Base-by-base conservation (phyloP, 805 yeast genomes). In the Nakazawaea ambrosiae region DNA sequence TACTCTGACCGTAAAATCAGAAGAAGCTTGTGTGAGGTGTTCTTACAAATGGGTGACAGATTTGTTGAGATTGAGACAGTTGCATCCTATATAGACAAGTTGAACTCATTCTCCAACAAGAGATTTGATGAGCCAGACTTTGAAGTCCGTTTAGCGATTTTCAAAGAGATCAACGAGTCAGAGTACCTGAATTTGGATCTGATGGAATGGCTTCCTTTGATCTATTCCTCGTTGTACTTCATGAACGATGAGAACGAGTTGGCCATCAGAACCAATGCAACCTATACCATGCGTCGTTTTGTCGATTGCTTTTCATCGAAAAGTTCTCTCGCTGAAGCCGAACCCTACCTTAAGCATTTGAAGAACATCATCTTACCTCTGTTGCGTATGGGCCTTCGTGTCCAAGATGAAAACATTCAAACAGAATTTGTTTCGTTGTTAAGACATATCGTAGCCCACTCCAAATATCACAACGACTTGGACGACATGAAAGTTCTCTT, bases 191-290 rank as follows among this genome's bases (percentile, higher is more conserved):
- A 51, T 0, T 58, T 83, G 2, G 51, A 72, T 0, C 62, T 72
- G 1, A 30, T 57, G 3, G 86, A 86, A 48, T 92, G 97, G 97
- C 46, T 73, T 8, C 96, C 96, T 3, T 49, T 92, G 3, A 40
- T 92, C 16, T 72, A 81, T 53, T 74, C 78, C 37, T 66, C 78
- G 40, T 64, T 92, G 27, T 87, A 62, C 51, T 84, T 74, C 53
- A 72, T 92, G 40, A 76, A 77, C 40, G 95, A 86, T 49, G 78
- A 77, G 26, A 79, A 76, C 11, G 98, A 90, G 56, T 64, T 82
- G 34, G 80, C 95, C 0, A 62, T 90, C 41, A 71, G 97, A 57
- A 71, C 84, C 1, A 85, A 84, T 50, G 85, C 96, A 2, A 59
- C 84, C 1, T 78, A 71, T 45, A 60, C 77, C 1, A 54, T 90